phyloP scores from a whole-genome alignment of 345 rosid species.

The Syzygium aromaticum region DNA sequence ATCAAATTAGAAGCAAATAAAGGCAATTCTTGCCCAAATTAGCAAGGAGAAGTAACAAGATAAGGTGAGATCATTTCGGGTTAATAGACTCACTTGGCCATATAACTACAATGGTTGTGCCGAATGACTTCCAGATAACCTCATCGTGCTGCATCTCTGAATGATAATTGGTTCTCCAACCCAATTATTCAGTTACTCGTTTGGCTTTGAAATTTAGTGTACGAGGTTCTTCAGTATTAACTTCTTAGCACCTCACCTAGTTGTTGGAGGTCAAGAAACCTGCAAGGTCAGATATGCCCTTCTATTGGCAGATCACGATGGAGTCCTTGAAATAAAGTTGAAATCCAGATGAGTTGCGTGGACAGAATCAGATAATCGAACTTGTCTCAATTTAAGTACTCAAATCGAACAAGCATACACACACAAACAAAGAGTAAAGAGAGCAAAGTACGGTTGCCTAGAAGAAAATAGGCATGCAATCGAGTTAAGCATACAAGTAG shows the following conservation, averaged over 20 bases:
- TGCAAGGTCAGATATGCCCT: neutral
- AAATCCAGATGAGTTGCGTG: neutral
- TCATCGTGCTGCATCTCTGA: slow-evolving; percentile 86
- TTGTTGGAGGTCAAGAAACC: neutral
- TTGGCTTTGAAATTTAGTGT: neutral
- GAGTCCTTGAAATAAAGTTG: neutral
- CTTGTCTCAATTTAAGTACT: neutral
- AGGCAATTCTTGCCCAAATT: neutral
- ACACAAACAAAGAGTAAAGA: neutral
- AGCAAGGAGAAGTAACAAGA: neutral
- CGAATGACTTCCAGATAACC: slow-evolving; percentile 94
- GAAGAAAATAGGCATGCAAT: neutral
- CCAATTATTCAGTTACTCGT: neutral
- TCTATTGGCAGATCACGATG: neutral
- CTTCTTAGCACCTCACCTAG: neutral
- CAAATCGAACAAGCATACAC: neutral
- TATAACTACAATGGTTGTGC: slow-evolving; percentile 95
- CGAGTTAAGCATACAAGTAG: neutral
- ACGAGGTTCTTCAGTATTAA: neutral
- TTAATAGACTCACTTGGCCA: slow-evolving; percentile 65
- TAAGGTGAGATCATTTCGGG: neutral
- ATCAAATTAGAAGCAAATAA: neutral
- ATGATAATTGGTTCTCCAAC: neutral
- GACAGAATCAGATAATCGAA: neutral
- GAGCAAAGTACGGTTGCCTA: neutral